These are phyloP conservation scores for Apiospora pterosperma DNA, from an alignment of 2,329 filamentous ascomycete genomes.

Conservation along the genomic window DNA sequence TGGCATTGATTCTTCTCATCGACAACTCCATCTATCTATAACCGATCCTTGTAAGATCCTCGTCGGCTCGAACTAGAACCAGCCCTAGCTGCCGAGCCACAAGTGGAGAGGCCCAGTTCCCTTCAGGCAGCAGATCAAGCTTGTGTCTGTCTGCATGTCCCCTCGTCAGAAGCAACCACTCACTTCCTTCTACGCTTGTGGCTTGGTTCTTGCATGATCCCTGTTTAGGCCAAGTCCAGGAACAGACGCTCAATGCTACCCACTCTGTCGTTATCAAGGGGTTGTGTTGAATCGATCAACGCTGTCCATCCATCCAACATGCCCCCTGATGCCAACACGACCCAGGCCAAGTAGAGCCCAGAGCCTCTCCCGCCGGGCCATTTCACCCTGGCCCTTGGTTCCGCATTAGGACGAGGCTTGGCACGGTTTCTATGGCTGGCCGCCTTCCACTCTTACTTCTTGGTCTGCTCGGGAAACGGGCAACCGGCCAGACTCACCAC, in stretches of 20 bases:
- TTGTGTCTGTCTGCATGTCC: background rate
- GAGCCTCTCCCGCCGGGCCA: background rate
- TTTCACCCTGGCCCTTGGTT: background rate
- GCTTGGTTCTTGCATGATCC: constrained; percentile 2
- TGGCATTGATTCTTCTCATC: background rate
- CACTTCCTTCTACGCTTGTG: background rate
- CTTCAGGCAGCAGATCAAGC: background rate
- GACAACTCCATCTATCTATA: constrained; percentile 1
- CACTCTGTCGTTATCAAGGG: background rate
- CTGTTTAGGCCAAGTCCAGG: constrained; percentile 5
- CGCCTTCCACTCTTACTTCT: background rate
- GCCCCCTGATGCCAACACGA: too few relatives aligned
- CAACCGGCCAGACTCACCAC: background rate
- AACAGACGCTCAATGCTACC: constrained; percentile 5
- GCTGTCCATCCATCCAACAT: background rate
- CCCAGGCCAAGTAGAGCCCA: background rate
- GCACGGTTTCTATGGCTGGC: background rate
- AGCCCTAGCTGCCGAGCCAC: background rate
- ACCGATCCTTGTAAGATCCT: constrained; percentile 1
- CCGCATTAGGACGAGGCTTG: background rate
- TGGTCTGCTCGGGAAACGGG: background rate
- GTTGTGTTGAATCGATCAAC: background rate
- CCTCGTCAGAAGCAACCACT: background rate
- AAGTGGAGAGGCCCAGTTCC: background rate
- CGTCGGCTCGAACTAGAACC: background rate